Base-by-base conservation (phyloP, 108 stramenopile species). In the Epipyxis sp. region DNA sequence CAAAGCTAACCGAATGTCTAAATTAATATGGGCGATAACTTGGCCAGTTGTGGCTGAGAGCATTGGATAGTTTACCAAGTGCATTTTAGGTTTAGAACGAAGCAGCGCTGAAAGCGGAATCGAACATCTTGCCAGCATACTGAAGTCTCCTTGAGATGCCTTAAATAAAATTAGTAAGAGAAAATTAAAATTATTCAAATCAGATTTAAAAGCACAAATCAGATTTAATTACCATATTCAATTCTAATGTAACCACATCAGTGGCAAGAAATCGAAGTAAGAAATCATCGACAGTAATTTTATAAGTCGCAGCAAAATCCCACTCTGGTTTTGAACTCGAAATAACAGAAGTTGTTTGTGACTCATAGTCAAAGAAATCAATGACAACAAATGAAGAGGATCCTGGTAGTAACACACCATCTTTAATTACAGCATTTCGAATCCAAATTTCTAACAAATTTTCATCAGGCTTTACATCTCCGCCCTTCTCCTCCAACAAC, bases 371-470 rank as follows among this genome's bases (percentile, higher is more conserved):
- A 46, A 86, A 87, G 78, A 90, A 90, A 78, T 90, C 89, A 1
- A 90, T 59, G 34, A 89, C 80, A 34, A 84, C 78, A 69, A 90
- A 88, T 69, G 86, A 82, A 29, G 84, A 82, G 13, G 86, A 40
- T 59, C 59, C 85, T 27, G 76, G 74, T n/a, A 76, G 61, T 27
- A 89, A 41, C 40, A 44, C 37, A 1, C 77, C 82, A 1, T 82
- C 86, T 40, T 84, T 58, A 35, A 89, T 71, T 59, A 78, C 74
- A 1, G 85, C 87, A 29, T 77, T 69, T 29, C 81, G 57, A 44
- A 90, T 82, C 85, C 85, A 89, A n/a, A 89, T 83, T 83, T 89
- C 89, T 35, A 89, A 69, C 69, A 88, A 65, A 76, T 89, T 89
- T 69, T 89, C 87, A 43, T 86, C 88, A 2, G 89, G 83, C n/a